A percentile compares a stretch with the other conserved stretches of the same genome.
phyloP scores from a whole-genome alignment of 2,329 filamentous ascomycete genomes.

The Aureobasidium sp. region DNA sequence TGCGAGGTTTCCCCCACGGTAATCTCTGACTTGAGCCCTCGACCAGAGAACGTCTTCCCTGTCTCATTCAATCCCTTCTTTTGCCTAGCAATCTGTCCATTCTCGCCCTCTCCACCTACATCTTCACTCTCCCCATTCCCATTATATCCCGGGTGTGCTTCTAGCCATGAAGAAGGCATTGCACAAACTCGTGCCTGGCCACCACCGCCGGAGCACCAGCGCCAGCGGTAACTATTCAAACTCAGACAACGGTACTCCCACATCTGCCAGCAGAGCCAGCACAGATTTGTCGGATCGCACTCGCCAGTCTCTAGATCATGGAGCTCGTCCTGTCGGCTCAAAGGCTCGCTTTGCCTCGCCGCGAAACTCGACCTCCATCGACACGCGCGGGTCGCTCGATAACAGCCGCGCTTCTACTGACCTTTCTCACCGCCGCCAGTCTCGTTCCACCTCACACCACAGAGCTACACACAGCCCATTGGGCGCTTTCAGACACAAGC shows the following conservation, averaged over 20 bases:
- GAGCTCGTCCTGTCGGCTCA: not conserved
- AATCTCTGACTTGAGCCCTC: slow-evolving; percentile 12
- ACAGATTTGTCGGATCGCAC: slow-evolving; percentile 7
- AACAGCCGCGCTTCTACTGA: slow-evolving; percentile 5
- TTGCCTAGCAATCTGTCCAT: not conserved
- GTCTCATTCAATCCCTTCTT: not conserved
- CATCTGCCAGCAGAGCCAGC: slow-evolving; percentile 16
- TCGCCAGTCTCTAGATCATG: slow-evolving; percentile 4
- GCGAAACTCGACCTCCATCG: slow-evolving; percentile 10
- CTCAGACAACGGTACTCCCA: slow-evolving; percentile 19
- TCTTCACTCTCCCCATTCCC: not conserved
- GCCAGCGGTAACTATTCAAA: slow-evolving; percentile 9
- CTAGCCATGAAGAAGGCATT: slow-evolving; percentile 21
- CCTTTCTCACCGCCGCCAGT: not conserved
- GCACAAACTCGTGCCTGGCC: slow-evolving; percentile 19
- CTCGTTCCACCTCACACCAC: slow-evolving; percentile 23
- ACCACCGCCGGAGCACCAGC: slow-evolving; percentile 20
- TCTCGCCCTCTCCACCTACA: not conserved
- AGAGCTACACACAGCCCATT: slow-evolving; percentile 36
- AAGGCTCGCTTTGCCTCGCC: slow-evolving; percentile 13
- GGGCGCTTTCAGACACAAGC: slow-evolving; percentile 36
- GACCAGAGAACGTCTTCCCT: not conserved
- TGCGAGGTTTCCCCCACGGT: not conserved
- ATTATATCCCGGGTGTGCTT: not conserved
- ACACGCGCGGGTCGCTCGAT: slow-evolving; percentile 4